These are phyloP conservation scores for Epithemia pelagica DNA, from an alignment of 108 stramenopile species.

Conservation along the genomic window DNA sequence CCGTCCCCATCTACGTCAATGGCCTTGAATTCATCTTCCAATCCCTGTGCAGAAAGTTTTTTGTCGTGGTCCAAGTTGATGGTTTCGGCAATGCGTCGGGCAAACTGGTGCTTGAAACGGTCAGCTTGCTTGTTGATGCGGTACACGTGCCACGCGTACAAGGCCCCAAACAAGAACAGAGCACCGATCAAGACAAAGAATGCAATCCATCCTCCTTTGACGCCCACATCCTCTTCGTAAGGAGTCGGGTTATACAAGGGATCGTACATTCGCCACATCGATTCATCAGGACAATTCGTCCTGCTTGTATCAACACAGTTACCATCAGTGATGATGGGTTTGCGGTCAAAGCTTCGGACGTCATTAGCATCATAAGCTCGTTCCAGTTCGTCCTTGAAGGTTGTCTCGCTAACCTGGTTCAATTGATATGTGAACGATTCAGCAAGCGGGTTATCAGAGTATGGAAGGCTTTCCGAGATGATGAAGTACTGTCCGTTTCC, in stretches of 20 bases:
- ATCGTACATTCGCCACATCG: background rate
- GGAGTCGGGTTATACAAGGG: background rate
- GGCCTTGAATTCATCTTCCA: slow-evolving; percentile 19
- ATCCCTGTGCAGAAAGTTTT: slow-evolving; percentile 6
- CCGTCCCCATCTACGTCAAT: slow-evolving; percentile 13
- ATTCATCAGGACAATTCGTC: background rate
- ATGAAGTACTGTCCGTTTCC: slow-evolving; percentile 2
- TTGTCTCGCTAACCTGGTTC: background rate
- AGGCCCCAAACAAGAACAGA: background rate
- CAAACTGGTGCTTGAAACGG: slow-evolving; percentile 18
- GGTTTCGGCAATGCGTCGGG: slow-evolving; percentile 21
- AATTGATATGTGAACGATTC: slow-evolving; percentile 1
- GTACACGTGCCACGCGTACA: slow-evolving; percentile 7
- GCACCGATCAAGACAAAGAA: background rate
- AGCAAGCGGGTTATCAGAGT: background rate
- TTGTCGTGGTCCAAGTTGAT: slow-evolving; percentile 12
- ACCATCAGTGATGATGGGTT: background rate
- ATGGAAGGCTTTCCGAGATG: background rate
- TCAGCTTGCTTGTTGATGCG: slow-evolving; percentile 9
- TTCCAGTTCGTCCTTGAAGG: background rate
- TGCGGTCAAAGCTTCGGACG: background rate
- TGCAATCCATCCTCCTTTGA: background rate
- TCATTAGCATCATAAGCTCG: background rate
- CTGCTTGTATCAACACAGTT: background rate
- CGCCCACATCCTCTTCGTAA: background rate